Conservation (phyloP, 176 grass and related monocot species). For the Coix lacrymajobi region DNA sequence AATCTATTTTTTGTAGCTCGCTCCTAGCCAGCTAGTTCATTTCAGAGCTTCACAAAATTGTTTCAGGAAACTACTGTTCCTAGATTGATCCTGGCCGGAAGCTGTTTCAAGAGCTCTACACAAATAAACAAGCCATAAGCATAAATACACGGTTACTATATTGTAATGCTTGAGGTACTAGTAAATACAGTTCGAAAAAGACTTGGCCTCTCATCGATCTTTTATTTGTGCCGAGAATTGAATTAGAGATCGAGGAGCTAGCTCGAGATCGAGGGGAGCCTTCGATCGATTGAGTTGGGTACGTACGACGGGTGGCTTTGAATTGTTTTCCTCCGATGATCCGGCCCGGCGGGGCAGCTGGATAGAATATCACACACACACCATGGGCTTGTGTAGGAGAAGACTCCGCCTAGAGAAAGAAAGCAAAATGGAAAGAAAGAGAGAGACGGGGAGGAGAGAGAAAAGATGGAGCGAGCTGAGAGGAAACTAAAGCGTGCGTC, state of each 20-base stretch:
- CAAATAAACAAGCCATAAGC: neutral
- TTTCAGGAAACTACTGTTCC: no score
- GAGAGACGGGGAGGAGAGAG: neutral
- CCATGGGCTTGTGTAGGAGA: conserved; percentile 46
- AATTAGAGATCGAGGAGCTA: conserved; percentile 32
- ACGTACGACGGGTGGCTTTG: conserved; percentile 31
- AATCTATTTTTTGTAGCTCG: no score
- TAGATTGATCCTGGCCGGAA: no score
- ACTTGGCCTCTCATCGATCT: conserved; percentile 18
- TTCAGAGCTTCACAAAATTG: no score
- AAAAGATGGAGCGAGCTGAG: neutral
- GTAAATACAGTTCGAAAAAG: conserved; percentile 14
- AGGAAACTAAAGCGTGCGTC: conserved; percentile 14
- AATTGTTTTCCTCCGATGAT: neutral
- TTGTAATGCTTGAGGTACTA: neutral
- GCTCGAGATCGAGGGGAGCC: neutral
- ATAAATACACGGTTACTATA: neutral
- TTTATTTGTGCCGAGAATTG: conserved; percentile 6
- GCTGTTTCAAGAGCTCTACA: no score
- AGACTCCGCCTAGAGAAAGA: conserved; percentile 47
- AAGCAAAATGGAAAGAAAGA: neutral
- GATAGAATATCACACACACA: conserved; percentile 80
- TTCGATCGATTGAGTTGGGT: conserved; percentile 34
- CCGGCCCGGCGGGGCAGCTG: neutral
- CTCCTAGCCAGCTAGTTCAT: no score